Percentiles rank a stretch among this genome's conserved stretches.
Evolutionary conservation across 2,329 filamentous ascomycete genomes (phyloP).

Genomic region (Trichoderma lentiforme): DNA sequence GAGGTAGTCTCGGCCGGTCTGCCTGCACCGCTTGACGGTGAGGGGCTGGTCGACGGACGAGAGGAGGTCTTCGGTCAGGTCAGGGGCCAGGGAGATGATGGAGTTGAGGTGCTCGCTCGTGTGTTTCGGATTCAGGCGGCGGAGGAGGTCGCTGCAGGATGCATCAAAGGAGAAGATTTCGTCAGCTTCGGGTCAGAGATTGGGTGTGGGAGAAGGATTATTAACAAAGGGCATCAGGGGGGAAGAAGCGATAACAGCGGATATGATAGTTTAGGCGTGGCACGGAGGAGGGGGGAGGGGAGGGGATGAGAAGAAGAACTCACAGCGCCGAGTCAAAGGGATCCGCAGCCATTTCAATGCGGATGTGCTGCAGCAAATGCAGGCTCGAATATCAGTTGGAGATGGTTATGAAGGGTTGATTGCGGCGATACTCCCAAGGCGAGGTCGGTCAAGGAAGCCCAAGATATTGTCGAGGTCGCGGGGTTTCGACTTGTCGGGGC

Average conservation of each 20-base stretch:
- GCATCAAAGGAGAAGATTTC: background rate
- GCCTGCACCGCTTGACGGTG: slow-evolving; percentile 77
- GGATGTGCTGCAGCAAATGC: background rate
- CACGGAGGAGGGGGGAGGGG: background rate
- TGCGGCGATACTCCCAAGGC: background rate
- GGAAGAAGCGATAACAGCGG: background rate
- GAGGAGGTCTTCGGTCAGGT: slow-evolving; percentile 94
- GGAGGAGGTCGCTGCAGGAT: slow-evolving; percentile 80
- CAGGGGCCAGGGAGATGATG: slow-evolving; percentile 83
- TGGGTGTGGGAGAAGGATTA: background rate
- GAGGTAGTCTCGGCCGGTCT: slow-evolving; percentile 90
- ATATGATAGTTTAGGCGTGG: background rate
- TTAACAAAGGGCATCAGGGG: background rate
- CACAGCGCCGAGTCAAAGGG: slow-evolving; percentile 76
- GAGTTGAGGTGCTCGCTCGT: slow-evolving; percentile 83
- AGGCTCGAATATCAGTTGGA: background rate
- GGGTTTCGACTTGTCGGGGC: slow-evolving; percentile 11
- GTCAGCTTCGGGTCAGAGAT: background rate
- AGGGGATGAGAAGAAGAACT: slow-evolving; percentile 28
- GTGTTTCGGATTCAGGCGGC: slow-evolving; percentile 91
- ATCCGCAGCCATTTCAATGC: slow-evolving; percentile 44
- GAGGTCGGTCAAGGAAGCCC: slow-evolving; percentile 6
- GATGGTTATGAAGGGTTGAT: background rate
- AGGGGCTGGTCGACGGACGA: slow-evolving; percentile 97
- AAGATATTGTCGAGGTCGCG: background rate